Conservation (phyloP, 495 filamentous ascomycete species). For the Tuber microsphaerosporum region DNA sequence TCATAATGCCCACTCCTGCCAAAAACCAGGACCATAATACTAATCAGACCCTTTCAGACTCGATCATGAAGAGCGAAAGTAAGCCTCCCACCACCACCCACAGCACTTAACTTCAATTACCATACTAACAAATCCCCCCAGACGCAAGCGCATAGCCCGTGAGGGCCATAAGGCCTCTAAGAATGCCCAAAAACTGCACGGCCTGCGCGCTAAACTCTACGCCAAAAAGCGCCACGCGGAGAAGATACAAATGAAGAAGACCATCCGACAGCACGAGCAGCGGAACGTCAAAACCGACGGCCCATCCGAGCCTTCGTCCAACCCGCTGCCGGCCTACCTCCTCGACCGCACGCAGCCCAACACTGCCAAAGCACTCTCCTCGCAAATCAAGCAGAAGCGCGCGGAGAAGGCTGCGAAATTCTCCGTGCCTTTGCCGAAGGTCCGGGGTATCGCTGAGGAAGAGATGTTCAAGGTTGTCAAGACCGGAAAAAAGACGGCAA, state of each 20-base stretch:
- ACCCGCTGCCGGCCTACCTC: slow-evolving; percentile 76
- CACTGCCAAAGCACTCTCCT: slow-evolving; percentile 80
- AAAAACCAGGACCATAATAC: slow-evolving; percentile 13
- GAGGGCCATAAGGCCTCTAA: slow-evolving; percentile 77
- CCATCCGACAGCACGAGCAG: slow-evolving; percentile 88
- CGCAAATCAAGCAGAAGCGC: slow-evolving; percentile 81
- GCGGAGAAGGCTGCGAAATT: slow-evolving; percentile 94
- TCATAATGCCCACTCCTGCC: neutral
- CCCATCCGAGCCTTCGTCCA: slow-evolving; percentile 61
- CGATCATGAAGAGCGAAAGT: slow-evolving; percentile 79
- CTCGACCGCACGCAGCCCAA: slow-evolving; percentile 80
- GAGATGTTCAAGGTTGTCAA: slow-evolving; percentile 98
- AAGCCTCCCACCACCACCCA: neutral
- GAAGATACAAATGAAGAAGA: slow-evolving; percentile 99
- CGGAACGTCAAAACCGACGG: slow-evolving; percentile 87
- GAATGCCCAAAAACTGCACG: slow-evolving; percentile 84
- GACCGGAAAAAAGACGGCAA: slow-evolving; percentile 62
- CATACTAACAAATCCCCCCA: slow-evolving; percentile 15
- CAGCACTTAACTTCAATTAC: neutral
- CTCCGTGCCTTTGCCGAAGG: slow-evolving; percentile 86
- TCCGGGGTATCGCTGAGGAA: slow-evolving; percentile 86
- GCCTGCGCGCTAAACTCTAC: slow-evolving; percentile 88
- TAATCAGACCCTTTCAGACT: slow-evolving; percentile 44
- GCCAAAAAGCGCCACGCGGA: slow-evolving; percentile 87
- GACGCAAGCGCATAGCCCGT: slow-evolving; percentile 78